Percentiles rank a stretch among this genome's conserved stretches.
Evolutionary conservation across 352 stramenopile genomes (phyloP).

Genomic region (Globisporangium barbulae): DNA sequence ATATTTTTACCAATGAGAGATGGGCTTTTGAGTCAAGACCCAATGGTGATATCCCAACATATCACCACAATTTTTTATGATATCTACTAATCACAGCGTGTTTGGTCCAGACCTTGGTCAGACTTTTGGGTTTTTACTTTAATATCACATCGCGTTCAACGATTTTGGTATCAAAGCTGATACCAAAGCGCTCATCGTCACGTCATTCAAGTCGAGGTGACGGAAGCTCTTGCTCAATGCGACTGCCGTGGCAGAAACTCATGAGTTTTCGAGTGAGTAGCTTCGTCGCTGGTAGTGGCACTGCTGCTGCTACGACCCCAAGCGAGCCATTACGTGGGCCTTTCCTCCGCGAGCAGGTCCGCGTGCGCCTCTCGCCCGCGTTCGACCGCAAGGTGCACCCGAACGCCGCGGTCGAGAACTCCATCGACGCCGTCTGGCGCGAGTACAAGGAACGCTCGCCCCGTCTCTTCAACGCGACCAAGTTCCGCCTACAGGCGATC

Average conservation of each 20-base stretch:
- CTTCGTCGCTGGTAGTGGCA: conserved; percentile 19
- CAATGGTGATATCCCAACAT: too few species aligned
- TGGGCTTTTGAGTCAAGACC: too few species aligned
- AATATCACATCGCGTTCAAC: background rate
- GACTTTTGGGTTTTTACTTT: too few species aligned
- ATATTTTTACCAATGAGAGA: too few species aligned
- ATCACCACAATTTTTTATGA: too few species aligned
- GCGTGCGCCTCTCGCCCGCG: conserved; percentile 34
- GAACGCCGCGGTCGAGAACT: conserved; percentile 31
- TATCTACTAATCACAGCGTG: too few species aligned
- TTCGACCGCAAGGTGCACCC: conserved; percentile 49
- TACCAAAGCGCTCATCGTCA: background rate
- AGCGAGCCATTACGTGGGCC: conserved; percentile 10
- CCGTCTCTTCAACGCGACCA: conserved; percentile 70
- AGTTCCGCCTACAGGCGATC: conserved; percentile 48
- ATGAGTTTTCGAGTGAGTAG: conserved; percentile 39
- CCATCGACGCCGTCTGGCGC: conserved; percentile 40
- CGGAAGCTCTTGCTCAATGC: conserved; percentile 5
- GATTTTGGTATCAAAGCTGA: background rate
- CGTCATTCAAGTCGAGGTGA: background rate
- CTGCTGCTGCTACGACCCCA: background rate
- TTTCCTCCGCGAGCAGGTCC: conserved; percentile 31
- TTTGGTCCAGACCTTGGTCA: too few species aligned
- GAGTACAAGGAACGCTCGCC: conserved; percentile 29
- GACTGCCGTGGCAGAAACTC: conserved; percentile 23